Percentiles rank a stretch among this genome's conserved stretches.
phyloP scores from a whole-genome alignment of 2,329 filamentous ascomycete species.

The Fusarium fracticaudum region DNA sequence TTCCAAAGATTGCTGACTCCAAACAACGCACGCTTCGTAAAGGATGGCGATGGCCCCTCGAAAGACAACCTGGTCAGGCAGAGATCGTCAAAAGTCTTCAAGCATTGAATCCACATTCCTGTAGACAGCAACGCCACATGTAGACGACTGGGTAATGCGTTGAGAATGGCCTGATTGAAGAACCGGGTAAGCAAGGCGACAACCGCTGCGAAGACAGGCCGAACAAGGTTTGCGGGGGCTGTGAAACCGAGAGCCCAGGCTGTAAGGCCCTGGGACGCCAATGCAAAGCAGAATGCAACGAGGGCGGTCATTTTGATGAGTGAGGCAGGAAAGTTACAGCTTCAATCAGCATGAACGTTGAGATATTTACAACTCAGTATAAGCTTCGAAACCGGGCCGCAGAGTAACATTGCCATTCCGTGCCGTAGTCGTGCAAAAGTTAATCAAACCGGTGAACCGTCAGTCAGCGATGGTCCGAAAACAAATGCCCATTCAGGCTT shows the following conservation, averaged over 20 bases:
- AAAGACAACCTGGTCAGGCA: slow-evolving; percentile 16
- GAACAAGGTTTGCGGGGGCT: not conserved
- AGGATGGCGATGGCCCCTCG: not conserved
- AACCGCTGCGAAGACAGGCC: not conserved
- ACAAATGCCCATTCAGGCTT: not conserved
- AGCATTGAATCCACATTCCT: slow-evolving; percentile 32
- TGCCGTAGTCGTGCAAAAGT: not conserved
- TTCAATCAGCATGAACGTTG: not conserved
- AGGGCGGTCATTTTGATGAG: slow-evolving; percentile 3
- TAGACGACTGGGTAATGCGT: slow-evolving; percentile 13
- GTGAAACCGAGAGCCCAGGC: slow-evolving; percentile 14
- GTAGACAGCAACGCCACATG: slow-evolving; percentile 31
- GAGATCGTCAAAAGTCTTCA: slow-evolving; percentile 29
- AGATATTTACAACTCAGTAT: not conserved
- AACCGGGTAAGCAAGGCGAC: slow-evolving; percentile 15
- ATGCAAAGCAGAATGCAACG: slow-evolving; percentile 3
- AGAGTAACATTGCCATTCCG: not conserved
- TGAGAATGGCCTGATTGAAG: slow-evolving; percentile 14
- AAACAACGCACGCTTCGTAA: not conserved
- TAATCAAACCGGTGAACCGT: not conserved
- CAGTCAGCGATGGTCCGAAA: not conserved
- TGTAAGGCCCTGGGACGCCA: slow-evolving; percentile 10
- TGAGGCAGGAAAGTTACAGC: not conserved
- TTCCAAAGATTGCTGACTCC: slow-evolving; percentile 30
- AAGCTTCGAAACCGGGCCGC: not conserved